Percentiles rank a stretch among this genome's conserved stretches.
Conservation (phyloP, 2,329 filamentous ascomycete species). For the Magnaporthiopsis incrustans region DNA sequence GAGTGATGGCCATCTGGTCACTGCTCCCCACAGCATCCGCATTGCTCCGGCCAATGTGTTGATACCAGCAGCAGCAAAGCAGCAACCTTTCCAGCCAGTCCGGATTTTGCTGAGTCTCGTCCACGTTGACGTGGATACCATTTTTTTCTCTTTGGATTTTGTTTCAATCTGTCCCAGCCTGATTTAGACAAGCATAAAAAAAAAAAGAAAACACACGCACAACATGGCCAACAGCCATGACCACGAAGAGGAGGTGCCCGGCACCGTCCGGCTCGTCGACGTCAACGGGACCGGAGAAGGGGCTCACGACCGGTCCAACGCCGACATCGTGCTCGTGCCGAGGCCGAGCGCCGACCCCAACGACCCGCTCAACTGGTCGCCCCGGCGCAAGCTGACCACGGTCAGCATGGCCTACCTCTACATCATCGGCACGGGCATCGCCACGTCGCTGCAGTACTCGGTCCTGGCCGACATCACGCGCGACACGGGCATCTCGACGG, state of each 20-base stretch:
- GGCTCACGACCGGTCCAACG: slow-evolving; percentile 21
- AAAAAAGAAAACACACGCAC: neutral
- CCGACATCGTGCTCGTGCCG: slow-evolving; percentile 33
- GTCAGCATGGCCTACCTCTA: slow-evolving; percentile 26
- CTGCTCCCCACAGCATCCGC: neutral
- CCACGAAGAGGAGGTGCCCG: slow-evolving; percentile 18
- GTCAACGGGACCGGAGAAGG: slow-evolving; percentile 19
- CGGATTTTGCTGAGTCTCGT: neutral
- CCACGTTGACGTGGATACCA: neutral
- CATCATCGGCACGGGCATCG: slow-evolving; percentile 39
- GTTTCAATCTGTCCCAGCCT: neutral
- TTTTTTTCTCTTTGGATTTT: neutral
- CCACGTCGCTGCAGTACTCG: slow-evolving; percentile 39
- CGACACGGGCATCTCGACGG: slow-evolving; percentile 36
- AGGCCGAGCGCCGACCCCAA: slow-evolving; percentile 26
- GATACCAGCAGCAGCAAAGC: neutral
- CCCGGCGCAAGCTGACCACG: slow-evolving; percentile 23
- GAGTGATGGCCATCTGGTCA: neutral
- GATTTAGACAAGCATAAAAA: too few species aligned
- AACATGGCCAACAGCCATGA: slow-evolving; percentile 1
- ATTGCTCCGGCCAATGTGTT: neutral
- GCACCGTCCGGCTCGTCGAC: slow-evolving; percentile 35
- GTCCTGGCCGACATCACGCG: slow-evolving; percentile 38
- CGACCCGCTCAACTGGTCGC: slow-evolving; percentile 30
- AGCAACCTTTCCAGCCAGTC: neutral